Percentiles rank a stretch among this genome's conserved stretches.
These are phyloP conservation scores for Globisporangium mamillatum DNA, from an alignment of 352 stramenopile species.

Conservation along the genomic window DNA sequence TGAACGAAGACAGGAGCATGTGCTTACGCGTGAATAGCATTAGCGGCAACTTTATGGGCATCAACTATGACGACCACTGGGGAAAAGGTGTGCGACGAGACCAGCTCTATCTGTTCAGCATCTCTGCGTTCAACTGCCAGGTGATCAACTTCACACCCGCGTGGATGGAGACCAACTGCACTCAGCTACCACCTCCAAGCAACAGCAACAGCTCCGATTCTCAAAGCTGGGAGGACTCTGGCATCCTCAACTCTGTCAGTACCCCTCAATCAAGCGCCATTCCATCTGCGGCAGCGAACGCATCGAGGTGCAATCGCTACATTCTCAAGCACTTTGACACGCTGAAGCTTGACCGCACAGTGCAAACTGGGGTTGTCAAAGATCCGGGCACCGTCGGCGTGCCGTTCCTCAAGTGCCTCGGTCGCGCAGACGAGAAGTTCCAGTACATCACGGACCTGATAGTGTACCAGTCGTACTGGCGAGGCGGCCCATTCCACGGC, in stretches of 20 bases:
- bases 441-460: constrained; percentile 27
- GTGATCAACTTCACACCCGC: constrained; percentile 29
- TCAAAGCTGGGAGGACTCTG: constrained; percentile 5
- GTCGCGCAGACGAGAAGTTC: constrained; percentile 21
- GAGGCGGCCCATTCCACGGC: constrained; percentile 25
- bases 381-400: constrained; percentile 25
- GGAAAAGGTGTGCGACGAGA: constrained; percentile 21
- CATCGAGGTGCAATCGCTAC: constrained; percentile 22
- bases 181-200: neutral
- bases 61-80: constrained; percentile 31
- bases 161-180: constrained; percentile 23
- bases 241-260: constrained; percentile 10
- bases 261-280: neutral
- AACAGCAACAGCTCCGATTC: neutral
- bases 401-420: constrained; percentile 28
- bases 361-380: constrained; percentile 19
- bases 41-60: constrained; percentile 23
- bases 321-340: constrained; percentile 31
- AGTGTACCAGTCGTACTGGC: constrained; percentile 30
- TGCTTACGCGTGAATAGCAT: constrained; percentile 33
- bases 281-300: constrained; percentile 10
- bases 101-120: constrained; percentile 29
- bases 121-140: constrained; percentile 30
- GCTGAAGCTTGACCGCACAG: constrained; percentile 8
- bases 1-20: constrained; percentile 23